phyloP scores from a whole-genome alignment of 108 stramenopile genomes.

The Nitzschia palea region DNA sequence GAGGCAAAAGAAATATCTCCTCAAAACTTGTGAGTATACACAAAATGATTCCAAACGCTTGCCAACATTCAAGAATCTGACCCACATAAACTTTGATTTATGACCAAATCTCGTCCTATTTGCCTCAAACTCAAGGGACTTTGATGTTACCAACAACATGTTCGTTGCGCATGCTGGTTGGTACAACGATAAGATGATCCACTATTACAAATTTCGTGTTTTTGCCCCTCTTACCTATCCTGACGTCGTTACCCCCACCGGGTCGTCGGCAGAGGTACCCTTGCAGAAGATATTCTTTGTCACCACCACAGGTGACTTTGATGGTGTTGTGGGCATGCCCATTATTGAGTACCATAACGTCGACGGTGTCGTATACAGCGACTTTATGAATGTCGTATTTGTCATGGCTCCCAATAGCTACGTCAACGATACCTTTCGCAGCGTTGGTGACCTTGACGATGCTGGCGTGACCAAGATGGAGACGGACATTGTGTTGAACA shows the following conservation, averaged over 20 bases:
- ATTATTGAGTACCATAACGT: constrained; percentile 25
- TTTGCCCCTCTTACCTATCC: constrained; percentile 25
- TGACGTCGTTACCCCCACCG: constrained; percentile 13
- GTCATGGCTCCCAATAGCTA: constrained; percentile 17
- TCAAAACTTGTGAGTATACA: too few species aligned
- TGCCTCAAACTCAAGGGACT: too few species aligned
- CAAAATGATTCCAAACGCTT: too few species aligned
- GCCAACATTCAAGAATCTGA: too few species aligned
- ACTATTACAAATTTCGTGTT: constrained; percentile 33
- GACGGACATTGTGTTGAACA: constrained; percentile 28
- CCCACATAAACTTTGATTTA: too few species aligned
- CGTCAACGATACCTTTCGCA: constrained; percentile 16
- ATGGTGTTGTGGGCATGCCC: constrained; percentile 26
- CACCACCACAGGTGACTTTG: constrained; percentile 21
- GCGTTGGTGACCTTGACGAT: constrained; percentile 5
- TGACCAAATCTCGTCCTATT: too few species aligned
- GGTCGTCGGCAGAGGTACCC: constrained; percentile 8
- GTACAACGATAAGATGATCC: constrained; percentile 30
- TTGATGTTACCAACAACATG: constrained; percentile 13
- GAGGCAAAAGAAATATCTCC: too few species aligned
- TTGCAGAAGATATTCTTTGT: constrained; percentile 21
- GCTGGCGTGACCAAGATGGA: not conserved
- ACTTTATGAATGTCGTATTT: constrained; percentile 24
- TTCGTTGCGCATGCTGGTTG: constrained; percentile 29
- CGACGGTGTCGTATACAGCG: constrained; percentile 22